These are phyloP conservation scores for Pythium grandisporangium DNA, from an alignment of 352 stramenopile species.

Conservation along the genomic window DNA sequence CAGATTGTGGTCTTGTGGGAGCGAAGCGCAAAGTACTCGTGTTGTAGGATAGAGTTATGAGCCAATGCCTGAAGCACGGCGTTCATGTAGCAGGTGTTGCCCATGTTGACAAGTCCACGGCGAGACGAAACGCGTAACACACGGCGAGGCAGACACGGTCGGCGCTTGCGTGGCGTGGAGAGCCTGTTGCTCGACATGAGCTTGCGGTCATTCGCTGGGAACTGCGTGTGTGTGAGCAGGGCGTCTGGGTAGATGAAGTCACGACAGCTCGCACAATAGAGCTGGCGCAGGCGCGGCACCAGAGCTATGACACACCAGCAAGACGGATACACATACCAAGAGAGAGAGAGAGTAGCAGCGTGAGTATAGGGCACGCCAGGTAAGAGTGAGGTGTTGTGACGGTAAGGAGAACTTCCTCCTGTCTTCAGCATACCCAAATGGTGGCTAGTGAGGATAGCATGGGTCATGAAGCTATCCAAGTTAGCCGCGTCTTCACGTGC, in stretches of 20 bases:
- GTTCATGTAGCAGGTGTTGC: slow-evolving; percentile 84
- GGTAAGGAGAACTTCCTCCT: too few species aligned
- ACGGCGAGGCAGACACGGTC: slow-evolving; percentile 8
- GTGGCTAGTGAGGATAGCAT: slow-evolving; percentile 53
- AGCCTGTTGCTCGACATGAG: too few species aligned
- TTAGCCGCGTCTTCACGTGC: slow-evolving; percentile 18
- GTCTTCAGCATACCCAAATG: slow-evolving; percentile 27
- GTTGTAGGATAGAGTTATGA: slow-evolving; percentile 60
- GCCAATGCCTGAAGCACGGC: slow-evolving; percentile 60
- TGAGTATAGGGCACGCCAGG: too few species aligned
- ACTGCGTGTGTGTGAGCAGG: slow-evolving; percentile 16
- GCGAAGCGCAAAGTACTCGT: slow-evolving; percentile 60
- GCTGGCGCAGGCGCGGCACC: slow-evolving; percentile 26
- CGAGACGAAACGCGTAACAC: slow-evolving; percentile 13
- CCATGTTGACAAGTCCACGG: slow-evolving; percentile 74
- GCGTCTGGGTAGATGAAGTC: slow-evolving; percentile 50
- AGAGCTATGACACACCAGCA: slow-evolving; percentile 17
- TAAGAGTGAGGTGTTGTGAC: too few species aligned
- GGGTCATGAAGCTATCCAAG: slow-evolving; percentile 48
- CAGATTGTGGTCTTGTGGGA: slow-evolving; percentile 56
- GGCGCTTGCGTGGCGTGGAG: slow-evolving; percentile 1
- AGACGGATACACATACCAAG: not conserved
- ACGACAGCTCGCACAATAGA: slow-evolving; percentile 50
- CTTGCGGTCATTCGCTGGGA: too few species aligned
- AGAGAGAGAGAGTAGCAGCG: too few species aligned